Evolutionary conservation across 352 stramenopile species (phyloP).

Genomic region (Globisporangium canariense): DNA sequence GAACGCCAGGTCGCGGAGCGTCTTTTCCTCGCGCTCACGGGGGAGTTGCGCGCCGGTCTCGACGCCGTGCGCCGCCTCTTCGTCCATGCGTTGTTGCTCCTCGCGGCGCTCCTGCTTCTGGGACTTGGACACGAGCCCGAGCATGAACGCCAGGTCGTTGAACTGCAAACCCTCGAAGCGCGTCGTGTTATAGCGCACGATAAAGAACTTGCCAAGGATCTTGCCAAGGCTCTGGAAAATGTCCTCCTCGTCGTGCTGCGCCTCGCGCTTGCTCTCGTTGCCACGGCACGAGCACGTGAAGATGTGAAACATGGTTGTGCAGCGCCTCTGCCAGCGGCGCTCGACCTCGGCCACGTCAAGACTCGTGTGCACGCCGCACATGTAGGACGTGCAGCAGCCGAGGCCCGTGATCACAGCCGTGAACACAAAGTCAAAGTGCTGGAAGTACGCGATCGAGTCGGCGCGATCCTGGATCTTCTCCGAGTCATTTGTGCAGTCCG

Average conservation of each 20-base stretch:
- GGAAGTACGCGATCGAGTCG: conserved; percentile 54
- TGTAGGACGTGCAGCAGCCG: conserved; percentile 50
- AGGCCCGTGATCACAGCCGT: conserved; percentile 35
- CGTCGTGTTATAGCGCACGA: conserved; percentile 63
- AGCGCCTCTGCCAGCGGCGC: conserved; percentile 63
- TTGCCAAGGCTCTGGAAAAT: conserved; percentile 64
- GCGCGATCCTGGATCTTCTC: conserved; percentile 51
- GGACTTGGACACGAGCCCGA: conserved; percentile 58
- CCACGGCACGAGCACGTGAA: conserved; percentile 47
- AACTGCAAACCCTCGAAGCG: conserved; percentile 66
- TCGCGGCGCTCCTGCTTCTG: conserved; percentile 49
- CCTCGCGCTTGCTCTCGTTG: conserved; percentile 19
- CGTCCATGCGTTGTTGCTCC: conserved; percentile 23
- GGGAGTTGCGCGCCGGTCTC: conserved; percentile 34
- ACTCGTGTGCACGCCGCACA: conserved; percentile 66
- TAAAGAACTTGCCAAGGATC: conserved; percentile 72
- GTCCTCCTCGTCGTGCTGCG: conserved; percentile 47
- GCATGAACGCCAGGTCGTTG: conserved; percentile 67
- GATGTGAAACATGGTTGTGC: conserved; percentile 50
- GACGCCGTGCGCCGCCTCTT: conserved; percentile 22
- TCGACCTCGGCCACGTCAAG: conserved; percentile 49
- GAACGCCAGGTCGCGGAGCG: conserved; percentile 51
- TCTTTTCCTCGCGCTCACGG: conserved; percentile 34
- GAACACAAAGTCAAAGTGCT: conserved; percentile 73
- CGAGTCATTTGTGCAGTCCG: conserved; percentile 44